Percentiles rank a stretch among this genome's conserved stretches.
These are phyloP conservation scores for Przewalskia tangutica DNA, from an alignment of 257 asterid genomes.

Conservation along the genomic window DNA sequence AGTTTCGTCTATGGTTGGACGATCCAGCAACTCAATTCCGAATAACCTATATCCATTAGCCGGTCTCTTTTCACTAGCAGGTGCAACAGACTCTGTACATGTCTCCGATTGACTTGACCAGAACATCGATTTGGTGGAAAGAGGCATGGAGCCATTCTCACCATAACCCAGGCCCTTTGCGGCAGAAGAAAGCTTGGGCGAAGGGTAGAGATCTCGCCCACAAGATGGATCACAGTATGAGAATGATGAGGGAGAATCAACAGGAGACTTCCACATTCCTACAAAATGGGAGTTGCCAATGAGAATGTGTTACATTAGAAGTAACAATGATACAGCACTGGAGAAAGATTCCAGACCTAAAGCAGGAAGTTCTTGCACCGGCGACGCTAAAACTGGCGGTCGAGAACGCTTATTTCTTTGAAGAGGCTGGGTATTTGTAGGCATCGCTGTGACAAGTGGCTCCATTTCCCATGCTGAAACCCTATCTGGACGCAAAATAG, in stretches of 20 bases:
- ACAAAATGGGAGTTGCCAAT: conserved; percentile 5
- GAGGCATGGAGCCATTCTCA: conserved; percentile 27
- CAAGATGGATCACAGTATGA: conserved; percentile 39
- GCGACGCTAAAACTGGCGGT: conserved; percentile 46
- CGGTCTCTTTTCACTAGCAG: conserved; percentile 61
- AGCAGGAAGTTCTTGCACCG: conserved; percentile 56
- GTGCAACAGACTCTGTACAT: conserved; percentile 37
- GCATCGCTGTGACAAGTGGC: conserved; percentile 58
- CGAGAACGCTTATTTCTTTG: conserved; percentile 87
- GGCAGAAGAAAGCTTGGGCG: conserved; percentile 44
- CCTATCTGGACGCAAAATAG: conserved; percentile 73
- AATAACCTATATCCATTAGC: conserved; percentile 65
- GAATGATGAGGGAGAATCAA: conserved; percentile 44
- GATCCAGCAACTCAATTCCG: conserved; percentile 69
- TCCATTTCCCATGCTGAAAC: conserved; percentile 96
- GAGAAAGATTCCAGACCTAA: conserved; percentile 34
- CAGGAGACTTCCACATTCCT: conserved; percentile 69
- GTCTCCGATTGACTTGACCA: conserved; percentile 37
- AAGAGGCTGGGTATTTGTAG: conserved; percentile 63
- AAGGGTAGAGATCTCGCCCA: conserved; percentile 37
- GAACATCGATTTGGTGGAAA: conserved; percentile 24
- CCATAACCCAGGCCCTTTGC: conserved; percentile 31
- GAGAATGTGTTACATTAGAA: not conserved
- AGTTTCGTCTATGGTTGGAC: conserved; percentile 40
- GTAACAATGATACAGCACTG: not conserved